These are phyloP conservation scores for Saksenaea oblongispora DNA, from an alignment of 371 early-diverging fungal genomes.

Conservation along the genomic window DNA sequence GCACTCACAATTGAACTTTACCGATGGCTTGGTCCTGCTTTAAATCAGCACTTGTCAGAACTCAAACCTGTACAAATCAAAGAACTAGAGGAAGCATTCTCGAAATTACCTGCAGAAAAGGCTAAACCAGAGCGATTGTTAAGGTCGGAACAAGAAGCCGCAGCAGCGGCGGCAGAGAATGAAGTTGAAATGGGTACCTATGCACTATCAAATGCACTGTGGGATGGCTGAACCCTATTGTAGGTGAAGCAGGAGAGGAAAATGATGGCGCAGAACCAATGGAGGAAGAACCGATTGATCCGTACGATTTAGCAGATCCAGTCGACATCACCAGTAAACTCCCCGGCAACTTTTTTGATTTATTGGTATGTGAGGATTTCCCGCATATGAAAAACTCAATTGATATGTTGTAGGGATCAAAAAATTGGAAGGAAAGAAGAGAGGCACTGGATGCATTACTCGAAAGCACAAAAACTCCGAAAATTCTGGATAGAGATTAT, in stretches of 20 bases:
- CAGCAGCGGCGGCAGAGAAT: constrained; percentile 47
- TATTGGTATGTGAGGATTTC: constrained; percentile 45
- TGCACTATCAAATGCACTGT: neutral
- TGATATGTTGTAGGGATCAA: constrained; percentile 54
- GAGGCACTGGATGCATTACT: constrained; percentile 84
- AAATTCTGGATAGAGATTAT: constrained; percentile 77
- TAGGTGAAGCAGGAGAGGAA: constrained; percentile 42
- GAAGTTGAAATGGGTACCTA: constrained; percentile 29
- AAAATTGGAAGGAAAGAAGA: constrained; percentile 96
- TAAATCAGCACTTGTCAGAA: constrained; percentile 64
- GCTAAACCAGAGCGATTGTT: constrained; percentile 73
- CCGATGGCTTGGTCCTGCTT: constrained; percentile 79
- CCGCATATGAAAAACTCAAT: neutral
- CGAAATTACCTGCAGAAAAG: constrained; percentile 65
- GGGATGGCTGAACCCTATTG: neutral
- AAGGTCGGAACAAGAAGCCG: constrained; percentile 73
- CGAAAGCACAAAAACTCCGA: constrained; percentile 70
- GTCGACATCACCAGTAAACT: constrained; percentile 88
- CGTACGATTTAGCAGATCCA: constrained; percentile 86
- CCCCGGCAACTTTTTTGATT: constrained; percentile 75
- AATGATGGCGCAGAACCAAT: constrained; percentile 33
- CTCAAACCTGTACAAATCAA: constrained; percentile 89
- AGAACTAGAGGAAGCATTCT: constrained; percentile 87
- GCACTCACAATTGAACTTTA: constrained; percentile 78
- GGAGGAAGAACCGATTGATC: constrained; percentile 65